Conservation (phyloP, 2,329 filamentous ascomycete species). For the Penicillium sp. region DNA sequence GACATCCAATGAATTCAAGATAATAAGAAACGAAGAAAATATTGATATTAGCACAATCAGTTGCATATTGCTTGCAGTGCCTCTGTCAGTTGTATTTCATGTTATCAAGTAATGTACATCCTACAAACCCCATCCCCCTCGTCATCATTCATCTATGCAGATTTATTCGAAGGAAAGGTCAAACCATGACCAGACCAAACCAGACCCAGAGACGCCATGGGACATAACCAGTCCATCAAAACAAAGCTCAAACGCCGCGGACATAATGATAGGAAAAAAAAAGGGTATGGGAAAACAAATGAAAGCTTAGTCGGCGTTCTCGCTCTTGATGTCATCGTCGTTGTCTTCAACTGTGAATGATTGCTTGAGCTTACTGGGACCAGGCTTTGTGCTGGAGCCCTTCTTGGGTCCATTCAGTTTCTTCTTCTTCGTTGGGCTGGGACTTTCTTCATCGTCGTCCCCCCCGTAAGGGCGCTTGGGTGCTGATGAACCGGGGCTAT, state of each 20-base stretch:
- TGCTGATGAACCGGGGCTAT: slow-evolving; percentile 34
- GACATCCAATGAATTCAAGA: not conserved
- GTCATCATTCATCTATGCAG: slow-evolving; percentile 31
- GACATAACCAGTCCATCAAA: slow-evolving; percentile 10
- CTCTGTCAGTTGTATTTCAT: slow-evolving; percentile 12
- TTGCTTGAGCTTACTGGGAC: slow-evolving; percentile 43
- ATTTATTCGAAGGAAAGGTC: slow-evolving; percentile 12
- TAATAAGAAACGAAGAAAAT: not conserved
- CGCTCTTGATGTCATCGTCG: slow-evolving; percentile 36
- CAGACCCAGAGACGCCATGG: slow-evolving; percentile 21
- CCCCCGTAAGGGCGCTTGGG: slow-evolving; percentile 36
- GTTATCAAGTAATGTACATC: slow-evolving; percentile 28
- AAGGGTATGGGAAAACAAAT: slow-evolving; percentile 14
- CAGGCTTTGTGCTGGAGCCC: slow-evolving; percentile 36
- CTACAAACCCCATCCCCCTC: slow-evolving; percentile 15
- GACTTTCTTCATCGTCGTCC: slow-evolving; percentile 43
- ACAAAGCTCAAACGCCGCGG: slow-evolving; percentile 11
- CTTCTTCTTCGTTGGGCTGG: slow-evolving; percentile 51
- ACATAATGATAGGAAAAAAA: slow-evolving; percentile 14
- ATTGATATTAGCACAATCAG: not conserved
- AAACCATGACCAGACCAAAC: slow-evolving; percentile 12
- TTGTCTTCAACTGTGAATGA: slow-evolving; percentile 37
- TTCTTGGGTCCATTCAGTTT: slow-evolving; percentile 43
- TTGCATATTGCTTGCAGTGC: slow-evolving; percentile 3
- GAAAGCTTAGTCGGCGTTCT: slow-evolving; percentile 32